Evolutionary conservation across 495 filamentous ascomycete species (phyloP), one percentile per base, ranked within the genome.

Genomic region (Xylaria longipes): DNA sequence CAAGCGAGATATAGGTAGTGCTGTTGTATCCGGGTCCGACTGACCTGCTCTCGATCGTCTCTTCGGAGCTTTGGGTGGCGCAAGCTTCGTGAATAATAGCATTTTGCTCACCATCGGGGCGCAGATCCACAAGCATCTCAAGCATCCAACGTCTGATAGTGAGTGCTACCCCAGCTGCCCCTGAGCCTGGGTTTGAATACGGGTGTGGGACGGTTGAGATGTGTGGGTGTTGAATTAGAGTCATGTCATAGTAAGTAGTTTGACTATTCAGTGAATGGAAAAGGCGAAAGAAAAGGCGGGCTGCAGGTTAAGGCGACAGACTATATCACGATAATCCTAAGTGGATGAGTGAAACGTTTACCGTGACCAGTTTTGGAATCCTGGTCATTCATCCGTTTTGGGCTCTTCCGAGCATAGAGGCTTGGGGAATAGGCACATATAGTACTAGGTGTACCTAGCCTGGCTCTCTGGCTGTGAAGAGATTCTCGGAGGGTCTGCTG

Each of bases 41-140:
- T 82, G 82, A 90, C 88, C 89, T 74, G 87, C 87, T 84, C 88
- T 82, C 29, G 88, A 90, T 71, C 89, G 84, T 69, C 81, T 82
- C 79, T 91, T 91, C 43, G 89, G 88, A 72, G 83, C 81, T 76
- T 89, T 91, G 43, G 88, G 87, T 72, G 85, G 79, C 63, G 88
- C 89, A 57, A 84, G 76, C 73, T 82, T 82, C 39, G 88, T 87
- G 71, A 89, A 90, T 46, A 91, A 77, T 76, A 91, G 77, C 88
- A 90, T 91, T 52, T 73, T 75, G 71, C 71, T 56, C 73, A 27
- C 65, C 22, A 69, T 33, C 35, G 31, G 37, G 50, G 71, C 29
- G 60, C 58, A 64, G 69, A 41, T 43, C 31, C 50, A 58, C 52
- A 22, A 66, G 39, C 61, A 65, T 72, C 17, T 67, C 63, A 48